Conservation (phyloP, 345 rosid genomes). For the Mangifera indica region DNA sequence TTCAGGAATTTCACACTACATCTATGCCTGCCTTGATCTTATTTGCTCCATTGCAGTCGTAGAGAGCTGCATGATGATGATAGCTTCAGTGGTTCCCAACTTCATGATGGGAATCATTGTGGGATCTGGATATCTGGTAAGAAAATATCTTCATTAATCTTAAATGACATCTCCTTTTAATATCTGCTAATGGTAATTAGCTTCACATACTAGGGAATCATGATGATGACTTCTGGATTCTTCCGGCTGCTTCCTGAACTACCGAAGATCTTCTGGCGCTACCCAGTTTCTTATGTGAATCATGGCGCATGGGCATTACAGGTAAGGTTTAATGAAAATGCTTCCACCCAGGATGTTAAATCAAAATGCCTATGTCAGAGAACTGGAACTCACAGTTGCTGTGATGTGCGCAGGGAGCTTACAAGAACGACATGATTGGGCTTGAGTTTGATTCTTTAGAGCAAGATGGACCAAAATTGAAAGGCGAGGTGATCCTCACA, state of each 20-base stretch:
- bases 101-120: conserved; percentile 47
- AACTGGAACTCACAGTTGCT: background rate
- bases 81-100: conserved; percentile 59
- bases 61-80: conserved; percentile 58
- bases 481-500: conserved; percentile 51
- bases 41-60: conserved; percentile 40
- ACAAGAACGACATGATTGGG: conserved; percentile 66
- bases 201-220: conserved; percentile 34
- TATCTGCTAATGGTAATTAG: background rate
- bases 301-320: conserved; percentile 52
- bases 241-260: conserved; percentile 43
- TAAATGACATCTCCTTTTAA: background rate
- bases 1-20: conserved; percentile 33
- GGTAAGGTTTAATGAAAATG: conserved; percentile 29
- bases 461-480: conserved; percentile 44
- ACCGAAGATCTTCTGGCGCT: conserved; percentile 52
- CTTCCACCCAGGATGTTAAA: background rate
- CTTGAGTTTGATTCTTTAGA: conserved; percentile 53
- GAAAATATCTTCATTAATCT: conserved; percentile 16
- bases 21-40: conserved; percentile 37
- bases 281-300: conserved; percentile 52
- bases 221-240: conserved; percentile 54
- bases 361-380: background rate
- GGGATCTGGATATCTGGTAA: conserved; percentile 53
- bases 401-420: conserved; percentile 50